phyloP scores from a whole-genome alignment of 225 moss, liverwort and hornwort genomes.

The Thuidium tamariscinum region DNA sequence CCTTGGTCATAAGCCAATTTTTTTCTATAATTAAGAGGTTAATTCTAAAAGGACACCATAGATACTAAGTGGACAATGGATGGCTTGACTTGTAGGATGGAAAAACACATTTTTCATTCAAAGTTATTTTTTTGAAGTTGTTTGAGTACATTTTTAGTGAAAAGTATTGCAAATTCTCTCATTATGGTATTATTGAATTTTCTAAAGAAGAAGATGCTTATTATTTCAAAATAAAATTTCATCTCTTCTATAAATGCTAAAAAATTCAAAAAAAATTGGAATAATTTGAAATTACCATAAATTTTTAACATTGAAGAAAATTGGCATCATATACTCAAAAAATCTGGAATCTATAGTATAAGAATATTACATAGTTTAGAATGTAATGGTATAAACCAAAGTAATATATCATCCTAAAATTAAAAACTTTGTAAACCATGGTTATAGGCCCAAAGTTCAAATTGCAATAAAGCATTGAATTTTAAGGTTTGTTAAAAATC shows the following conservation, averaged over 20 bases:
- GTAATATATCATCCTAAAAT: too few relatives aligned
- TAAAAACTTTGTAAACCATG: too few relatives aligned
- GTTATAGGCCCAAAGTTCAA: too few relatives aligned
- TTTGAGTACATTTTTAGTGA: neutral
- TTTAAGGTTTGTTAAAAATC: too few relatives aligned
- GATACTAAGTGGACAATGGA: fast-evolving
- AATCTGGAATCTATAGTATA: too few relatives aligned
- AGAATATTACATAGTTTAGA: too few relatives aligned
- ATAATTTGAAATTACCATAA: too few relatives aligned
- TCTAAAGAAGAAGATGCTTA: neutral
- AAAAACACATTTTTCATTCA: neutral
- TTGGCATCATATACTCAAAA: too few relatives aligned
- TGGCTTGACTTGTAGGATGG: neutral
- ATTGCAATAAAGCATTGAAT: too few relatives aligned
- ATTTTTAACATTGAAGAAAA: too few relatives aligned
- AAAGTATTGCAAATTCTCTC: too few relatives aligned
- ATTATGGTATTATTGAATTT: fast-evolving
- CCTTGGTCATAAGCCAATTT: fast-evolving
- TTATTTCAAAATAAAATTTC: neutral
- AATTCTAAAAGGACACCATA: fast-evolving
- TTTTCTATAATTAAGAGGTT: neutral
- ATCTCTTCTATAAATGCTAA: neutral
- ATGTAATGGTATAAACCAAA: too few relatives aligned
- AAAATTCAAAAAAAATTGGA: neutral
- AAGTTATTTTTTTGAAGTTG: neutral